phyloP scores from a whole-genome alignment of 371 early-diverging fungal species.

The Umbelopsis sp. region DNA sequence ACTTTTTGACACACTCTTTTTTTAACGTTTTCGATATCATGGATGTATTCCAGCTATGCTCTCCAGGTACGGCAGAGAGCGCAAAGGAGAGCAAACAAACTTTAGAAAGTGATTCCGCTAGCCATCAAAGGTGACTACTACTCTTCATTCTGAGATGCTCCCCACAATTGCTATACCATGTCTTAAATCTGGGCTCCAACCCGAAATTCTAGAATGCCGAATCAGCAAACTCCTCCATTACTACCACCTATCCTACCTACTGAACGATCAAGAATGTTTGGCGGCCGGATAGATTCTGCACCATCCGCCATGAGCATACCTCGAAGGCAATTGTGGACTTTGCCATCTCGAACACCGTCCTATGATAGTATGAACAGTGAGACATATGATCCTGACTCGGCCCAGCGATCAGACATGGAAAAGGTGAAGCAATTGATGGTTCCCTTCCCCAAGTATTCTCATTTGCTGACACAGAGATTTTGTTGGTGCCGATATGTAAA shows the following conservation, averaged over 20 bases:
- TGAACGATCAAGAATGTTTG: constrained; percentile 41
- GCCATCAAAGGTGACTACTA: not conserved
- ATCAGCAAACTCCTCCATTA: constrained; percentile 58
- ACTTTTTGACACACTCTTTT: constrained; percentile 4
- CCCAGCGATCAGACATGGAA: not conserved
- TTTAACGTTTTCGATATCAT: constrained; percentile 2
- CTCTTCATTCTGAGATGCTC: not conserved
- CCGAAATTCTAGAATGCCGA: constrained; percentile 28
- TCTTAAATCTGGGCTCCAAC: too few species aligned
- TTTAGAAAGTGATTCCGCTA: not conserved
- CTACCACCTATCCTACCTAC: constrained; percentile 60
- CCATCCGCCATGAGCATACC: constrained; percentile 19
- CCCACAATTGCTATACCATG: too few species aligned
- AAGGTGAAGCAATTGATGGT: not conserved
- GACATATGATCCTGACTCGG: not conserved
- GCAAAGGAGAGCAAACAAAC: not conserved
- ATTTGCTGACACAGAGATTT: not conserved
- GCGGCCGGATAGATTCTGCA: constrained; percentile 23
- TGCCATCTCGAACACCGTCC: constrained; percentile 3
- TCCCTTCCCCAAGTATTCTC: not conserved
- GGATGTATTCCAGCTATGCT: constrained; percentile 15
- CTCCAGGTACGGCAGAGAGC: not conserved
- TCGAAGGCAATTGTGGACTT: not conserved
- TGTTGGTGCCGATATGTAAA: not conserved
- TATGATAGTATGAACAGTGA: constrained; percentile 15